phyloP scores from a whole-genome alignment of 78 protist genomes.

The Dictyostelium firmibasis region DNA sequence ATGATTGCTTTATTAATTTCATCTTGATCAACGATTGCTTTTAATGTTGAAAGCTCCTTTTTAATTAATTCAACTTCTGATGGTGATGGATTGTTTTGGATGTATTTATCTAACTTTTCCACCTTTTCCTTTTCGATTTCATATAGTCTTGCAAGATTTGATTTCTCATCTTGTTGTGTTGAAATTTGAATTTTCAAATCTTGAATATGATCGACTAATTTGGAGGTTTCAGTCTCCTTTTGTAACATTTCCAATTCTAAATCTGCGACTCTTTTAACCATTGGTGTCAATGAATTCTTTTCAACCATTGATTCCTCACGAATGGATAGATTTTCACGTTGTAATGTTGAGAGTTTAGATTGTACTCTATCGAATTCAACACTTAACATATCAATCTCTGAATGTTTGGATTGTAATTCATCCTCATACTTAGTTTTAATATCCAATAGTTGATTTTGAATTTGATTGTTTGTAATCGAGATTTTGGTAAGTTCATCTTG shows the following conservation, averaged over 20 bases:
- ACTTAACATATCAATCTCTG: slow-evolving; percentile 72
- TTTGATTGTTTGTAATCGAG: slow-evolving; percentile 17
- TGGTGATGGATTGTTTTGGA: slow-evolving; percentile 63
- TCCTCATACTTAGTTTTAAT: slow-evolving; percentile 45
- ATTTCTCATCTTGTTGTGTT: not conserved
- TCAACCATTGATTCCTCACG: slow-evolving; percentile 64
- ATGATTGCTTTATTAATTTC: slow-evolving; percentile 4
- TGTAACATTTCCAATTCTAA: slow-evolving; percentile 69
- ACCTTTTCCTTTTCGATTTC: slow-evolving; percentile 31
- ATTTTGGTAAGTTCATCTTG: slow-evolving; percentile 50
- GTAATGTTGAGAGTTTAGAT: slow-evolving; percentile 2
- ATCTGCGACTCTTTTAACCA: slow-evolving; percentile 56
- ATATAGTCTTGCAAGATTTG: not conserved
- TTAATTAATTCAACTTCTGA: slow-evolving; percentile 50
- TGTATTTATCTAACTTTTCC: slow-evolving; percentile 25
- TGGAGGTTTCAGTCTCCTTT: slow-evolving; percentile 44
- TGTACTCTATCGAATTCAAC: slow-evolving; percentile 61
- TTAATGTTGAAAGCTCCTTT: slow-evolving; percentile 15
- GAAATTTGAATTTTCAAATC: not conserved
- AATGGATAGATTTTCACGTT: slow-evolving; percentile 44
- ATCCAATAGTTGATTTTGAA: slow-evolving; percentile 22
- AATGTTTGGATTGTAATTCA: slow-evolving; percentile 64
- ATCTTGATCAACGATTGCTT: slow-evolving; percentile 47
- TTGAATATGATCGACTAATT: not conserved
- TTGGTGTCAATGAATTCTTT: slow-evolving; percentile 36